Evolutionary conservation across 1,284 basidiomycete species (phyloP).

Genomic region (Leccinum fuscescens): DNA sequence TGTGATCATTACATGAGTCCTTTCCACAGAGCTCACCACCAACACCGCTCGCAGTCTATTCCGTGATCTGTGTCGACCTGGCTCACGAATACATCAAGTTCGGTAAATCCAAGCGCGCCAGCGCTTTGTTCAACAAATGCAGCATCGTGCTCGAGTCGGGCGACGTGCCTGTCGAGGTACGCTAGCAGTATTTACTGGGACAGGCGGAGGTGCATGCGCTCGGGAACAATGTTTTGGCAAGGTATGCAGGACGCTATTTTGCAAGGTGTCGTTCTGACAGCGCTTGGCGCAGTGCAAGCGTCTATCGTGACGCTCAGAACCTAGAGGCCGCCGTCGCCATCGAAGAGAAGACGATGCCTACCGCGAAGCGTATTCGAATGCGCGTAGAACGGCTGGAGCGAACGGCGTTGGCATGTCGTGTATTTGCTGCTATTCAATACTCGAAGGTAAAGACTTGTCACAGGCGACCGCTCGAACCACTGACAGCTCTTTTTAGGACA

Average conservation of each 20-base stretch:
- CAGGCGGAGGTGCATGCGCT: constrained; percentile 67
- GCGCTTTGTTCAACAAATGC: constrained; percentile 58
- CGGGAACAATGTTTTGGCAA: constrained; percentile 57
- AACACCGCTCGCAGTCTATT: constrained; percentile 49
- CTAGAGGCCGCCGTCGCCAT: constrained; percentile 42
- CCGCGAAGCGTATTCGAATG: constrained; percentile 54
- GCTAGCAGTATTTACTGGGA: constrained; percentile 58
- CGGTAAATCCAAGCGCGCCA: constrained; percentile 70
- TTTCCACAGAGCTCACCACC: not conserved
- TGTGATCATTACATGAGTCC: no score
- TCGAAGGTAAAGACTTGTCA: constrained; percentile 46
- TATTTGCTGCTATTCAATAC: constrained; percentile 67
- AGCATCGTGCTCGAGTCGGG: constrained; percentile 44
- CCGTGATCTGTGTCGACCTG: constrained; percentile 64
- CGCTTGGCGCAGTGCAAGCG: constrained; percentile 40
- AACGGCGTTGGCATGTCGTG: constrained; percentile 67
- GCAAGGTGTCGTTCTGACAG: not conserved
- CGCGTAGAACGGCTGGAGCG: constrained; percentile 63
- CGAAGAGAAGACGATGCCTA: constrained; percentile 50
- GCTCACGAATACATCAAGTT: constrained; percentile 76
- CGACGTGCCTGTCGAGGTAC: constrained; percentile 47
- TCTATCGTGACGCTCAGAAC: constrained; percentile 58
- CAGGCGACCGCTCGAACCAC: no score
- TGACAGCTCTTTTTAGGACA: constrained; percentile 48
- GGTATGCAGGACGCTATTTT: constrained; percentile 42